phyloP scores from a whole-genome alignment of 177 flowering plant species.

The Vitis hybrid region DNA sequence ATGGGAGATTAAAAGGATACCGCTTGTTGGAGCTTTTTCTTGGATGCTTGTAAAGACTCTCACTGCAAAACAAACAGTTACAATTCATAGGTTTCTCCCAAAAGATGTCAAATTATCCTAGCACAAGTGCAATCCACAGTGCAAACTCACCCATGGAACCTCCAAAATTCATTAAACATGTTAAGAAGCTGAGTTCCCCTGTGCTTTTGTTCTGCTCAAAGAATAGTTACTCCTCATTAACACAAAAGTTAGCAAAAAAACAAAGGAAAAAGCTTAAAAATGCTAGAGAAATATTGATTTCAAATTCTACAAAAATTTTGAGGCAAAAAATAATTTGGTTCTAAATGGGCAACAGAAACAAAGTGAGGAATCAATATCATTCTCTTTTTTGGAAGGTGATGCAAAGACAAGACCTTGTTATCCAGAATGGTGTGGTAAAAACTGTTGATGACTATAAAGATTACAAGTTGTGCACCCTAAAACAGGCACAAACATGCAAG shows the following conservation, averaged over 20 bases:
- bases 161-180: slow-evolving; percentile 82
- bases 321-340: not conserved
- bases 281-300: too few relatives aligned
- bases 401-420: too few relatives aligned
- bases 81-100: not conserved
- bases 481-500: too few relatives aligned
- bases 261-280: not conserved
- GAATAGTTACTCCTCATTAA: not conserved
- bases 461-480: too few relatives aligned
- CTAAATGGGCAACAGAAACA: not conserved
- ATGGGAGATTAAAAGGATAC: slow-evolving; percentile 56
- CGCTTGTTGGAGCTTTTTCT: slow-evolving; percentile 87
- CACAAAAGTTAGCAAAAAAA: not conserved
- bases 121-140: not conserved
- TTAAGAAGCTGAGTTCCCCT: slow-evolving; percentile 94
- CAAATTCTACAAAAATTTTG: too few relatives aligned
- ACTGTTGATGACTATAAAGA: too few relatives aligned
- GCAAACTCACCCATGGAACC: slow-evolving; percentile 83
- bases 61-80: slow-evolving; percentile 47
- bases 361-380: not conserved
- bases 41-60: slow-evolving; percentile 95
- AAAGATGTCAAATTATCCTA: not conserved
- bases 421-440: too few relatives aligned
- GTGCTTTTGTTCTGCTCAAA: slow-evolving; percentile 84
- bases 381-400: too few relatives aligned